Base-by-base conservation (phyloP, 371 early-diverging fungal species). In the Actinomortierella ambigua region DNA sequence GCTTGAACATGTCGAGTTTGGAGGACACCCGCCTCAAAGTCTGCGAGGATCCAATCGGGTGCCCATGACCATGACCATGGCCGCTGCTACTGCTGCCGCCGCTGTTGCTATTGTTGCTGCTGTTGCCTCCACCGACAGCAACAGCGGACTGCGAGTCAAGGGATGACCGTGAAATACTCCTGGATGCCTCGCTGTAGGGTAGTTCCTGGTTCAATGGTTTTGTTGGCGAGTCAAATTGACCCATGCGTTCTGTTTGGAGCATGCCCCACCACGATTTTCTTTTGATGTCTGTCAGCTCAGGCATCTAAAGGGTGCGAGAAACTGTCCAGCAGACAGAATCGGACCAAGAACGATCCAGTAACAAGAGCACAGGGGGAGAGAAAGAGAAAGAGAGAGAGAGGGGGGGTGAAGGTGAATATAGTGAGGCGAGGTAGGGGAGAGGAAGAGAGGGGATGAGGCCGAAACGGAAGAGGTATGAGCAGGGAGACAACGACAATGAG, bases 241-340 rank as follows among this genome's bases (percentile, higher is more conserved):
- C 34, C 34, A 34, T 34, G 11, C 34, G 34, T 4, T 34, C 34
- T 34, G 34, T 34, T 11, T 34, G 34, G 34, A 66, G 63, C 23
- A 66, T 60, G 2, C 67, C 73, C 73, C 73, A 73, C 73, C 73
- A 73, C 17, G 73, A 73, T 11, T 63, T 62, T 24, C 73, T 55
- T 28, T 60, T 73, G 34, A 34, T 11, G 48, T 67, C 73, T 24
- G 67, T 66, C 40, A 63, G 73, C 67, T 73, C 73, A n/a, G 73
- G 73, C 73, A 69, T 69, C 3, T 18, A n/a, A 29, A 18, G 26
- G 29, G 28, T 17, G 14, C 2, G 24, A 23, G 2, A 40, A 39
- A 23, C 13, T 50, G 44, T 5, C 17, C 2, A 23, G 42, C 42
- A 24, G 22, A 40, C 39, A 23, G 22, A 46, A 29, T 28, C 20